Evolutionary conservation across 2,329 filamentous ascomycete species (phyloP), one percentile per base, ranked within the genome.

Genomic region (Xylariomycetidae sp.): DNA sequence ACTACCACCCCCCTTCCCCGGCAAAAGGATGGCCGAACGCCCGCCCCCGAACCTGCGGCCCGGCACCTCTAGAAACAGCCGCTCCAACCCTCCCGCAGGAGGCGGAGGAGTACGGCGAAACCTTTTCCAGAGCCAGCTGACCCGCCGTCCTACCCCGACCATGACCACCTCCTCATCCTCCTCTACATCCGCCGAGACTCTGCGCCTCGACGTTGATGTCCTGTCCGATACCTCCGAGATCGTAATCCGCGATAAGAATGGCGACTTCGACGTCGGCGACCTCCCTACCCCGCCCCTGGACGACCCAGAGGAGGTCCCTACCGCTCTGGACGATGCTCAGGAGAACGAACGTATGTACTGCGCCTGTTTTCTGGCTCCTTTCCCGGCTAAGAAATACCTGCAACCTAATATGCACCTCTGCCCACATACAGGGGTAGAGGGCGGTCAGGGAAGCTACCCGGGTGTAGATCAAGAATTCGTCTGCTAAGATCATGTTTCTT

Each of bases 201-300:
- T 74, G 35, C 64, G 68, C 31, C 57, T 73, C n/a, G 69, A 72
- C 16, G 58, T 60, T 33, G 67, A 70, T 30, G 59, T 63, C 12
- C 51, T 63, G n/a, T 62, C 58, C 30, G 58, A 70, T 16, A 51
- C 58, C 2, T 58, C 56, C 1, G 77, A 80, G 45, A 81, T 83
- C 37, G 72, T 83, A 7, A 70, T 81, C 28, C 66, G 79, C 43
- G 72, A 82, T 49, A 63, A 72, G 55, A 72, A 80, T 48, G 79
- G 78, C 30, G 77, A 82, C 44, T 69, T 80, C 36, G 70, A 79
- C 52, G 58, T 82, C n/a, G 66, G 64, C 12, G 74, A 78, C 38
- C 72, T 72, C 28, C 74, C 70, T 1, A 66, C 70, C 40, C 67
- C 69, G 11, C 58, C 64, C 6, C 56, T 71, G 17, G 74, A 78